Evolutionary conservation across 306 rosid genomes (phyloP), one percentile per base, ranked within the genome.

Genomic region (Luffa acutangula): DNA sequence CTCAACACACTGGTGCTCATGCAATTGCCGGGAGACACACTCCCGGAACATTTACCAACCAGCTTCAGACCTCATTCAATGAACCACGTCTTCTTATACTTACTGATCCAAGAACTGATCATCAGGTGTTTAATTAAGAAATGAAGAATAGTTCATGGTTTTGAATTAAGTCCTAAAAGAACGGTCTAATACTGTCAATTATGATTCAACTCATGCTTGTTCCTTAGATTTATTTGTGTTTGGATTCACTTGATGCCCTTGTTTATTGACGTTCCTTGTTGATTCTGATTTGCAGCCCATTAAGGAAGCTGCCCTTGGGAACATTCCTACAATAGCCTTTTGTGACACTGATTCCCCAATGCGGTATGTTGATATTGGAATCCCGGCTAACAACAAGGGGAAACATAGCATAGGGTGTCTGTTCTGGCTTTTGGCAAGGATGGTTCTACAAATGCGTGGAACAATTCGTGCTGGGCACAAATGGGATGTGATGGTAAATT

Each of bases 11-110:
- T 9, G 97, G 98, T 11, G 93, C 89, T 17, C 92, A 90, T 80
- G 98, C 98, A 0, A 92, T 94, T 84, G 98, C 97, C 6, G 97
- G 98, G n/a, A 85, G 97, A 65, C 98, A 94, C 81, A 94, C 98
- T 56, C 97, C 98, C 0, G 97, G 98, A 56, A 94, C 97, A 64
- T 48, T 85, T 34, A 95, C 99, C 18, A 95, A 95, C 75, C 99
- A 95, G 91, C 84, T 93, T 3, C 99, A 95, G 80, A 89, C 97
- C 1, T 95, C 97, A 0, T 93, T 90, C 80, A 91, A 83, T 1
- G 99, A 91, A 87, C 99, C 99, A 4, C 97, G 99, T 1, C 93
- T 95, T 33, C 93, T 95, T 0, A 91, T 95, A 11, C 88, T 95
- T 20, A 95, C 98, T 0, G 98, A 95, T 57, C 98, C 98, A 20